Evolutionary conservation across 2,329 filamentous ascomycete genomes (phyloP).

Genomic region (Aaosphaeria arxii): DNA sequence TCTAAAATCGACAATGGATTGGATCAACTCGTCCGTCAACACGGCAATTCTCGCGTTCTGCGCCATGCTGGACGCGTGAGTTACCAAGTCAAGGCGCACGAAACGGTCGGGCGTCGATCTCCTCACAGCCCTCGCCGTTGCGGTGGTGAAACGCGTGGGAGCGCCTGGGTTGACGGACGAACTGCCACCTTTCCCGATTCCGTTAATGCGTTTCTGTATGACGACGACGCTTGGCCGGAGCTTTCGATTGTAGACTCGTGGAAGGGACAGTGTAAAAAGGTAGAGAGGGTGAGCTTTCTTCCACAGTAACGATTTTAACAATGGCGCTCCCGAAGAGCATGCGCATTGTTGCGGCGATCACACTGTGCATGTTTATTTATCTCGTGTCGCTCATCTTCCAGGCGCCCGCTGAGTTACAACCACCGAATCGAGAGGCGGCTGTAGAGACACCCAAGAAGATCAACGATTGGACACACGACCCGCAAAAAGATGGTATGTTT

Average conservation of each 20-base stretch:
- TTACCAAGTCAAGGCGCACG: background rate
- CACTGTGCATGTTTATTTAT: constrained; percentile 72
- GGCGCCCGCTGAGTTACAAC: constrained; percentile 46
- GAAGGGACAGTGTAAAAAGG: background rate
- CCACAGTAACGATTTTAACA: constrained; percentile 21
- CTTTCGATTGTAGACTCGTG: background rate
- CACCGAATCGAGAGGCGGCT: constrained; percentile 20
- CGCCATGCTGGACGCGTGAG: constrained; percentile 57
- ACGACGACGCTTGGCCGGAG: constrained; percentile 5
- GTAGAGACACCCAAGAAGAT: constrained; percentile 37
- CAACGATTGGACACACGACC: constrained; percentile 71
- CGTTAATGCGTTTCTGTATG: background rate
- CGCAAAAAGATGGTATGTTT: constrained; percentile 77
- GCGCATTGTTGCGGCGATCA: constrained; percentile 70
- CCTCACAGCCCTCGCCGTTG: background rate
- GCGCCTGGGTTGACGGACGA: background rate
- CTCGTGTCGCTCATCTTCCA: constrained; percentile 74
- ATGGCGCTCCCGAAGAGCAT: constrained; percentile 89
- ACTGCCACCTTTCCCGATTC: background rate
- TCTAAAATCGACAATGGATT: constrained; percentile 56
- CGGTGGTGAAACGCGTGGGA: background rate
- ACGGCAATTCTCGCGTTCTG: constrained; percentile 63
- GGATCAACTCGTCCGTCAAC: constrained; percentile 70
- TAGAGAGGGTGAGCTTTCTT: background rate
- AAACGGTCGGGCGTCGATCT: too few species aligned